Percentiles rank a stretch among this genome's conserved stretches.
Evolutionary conservation across 192 early-diverging fungal genomes (phyloP).

Genomic region (Coemansia sp.): DNA sequence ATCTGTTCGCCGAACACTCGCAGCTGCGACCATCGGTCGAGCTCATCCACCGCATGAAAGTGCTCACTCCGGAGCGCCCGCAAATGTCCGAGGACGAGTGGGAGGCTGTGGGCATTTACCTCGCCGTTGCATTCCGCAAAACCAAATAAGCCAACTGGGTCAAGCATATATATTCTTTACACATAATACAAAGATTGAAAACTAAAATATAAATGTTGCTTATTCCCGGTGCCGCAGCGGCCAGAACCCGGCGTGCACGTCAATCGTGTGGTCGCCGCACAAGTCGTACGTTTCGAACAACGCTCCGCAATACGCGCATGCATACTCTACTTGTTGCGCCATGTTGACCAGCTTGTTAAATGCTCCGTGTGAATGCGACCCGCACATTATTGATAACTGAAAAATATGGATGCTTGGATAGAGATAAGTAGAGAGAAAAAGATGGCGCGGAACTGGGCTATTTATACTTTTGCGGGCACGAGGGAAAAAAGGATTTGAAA

Average conservation of each 20-base stretch:
- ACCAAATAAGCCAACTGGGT: not conserved
- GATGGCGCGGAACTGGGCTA: not conserved
- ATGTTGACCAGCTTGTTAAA: not conserved
- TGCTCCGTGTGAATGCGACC: not conserved
- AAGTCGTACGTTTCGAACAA: slow-evolving; percentile 12
- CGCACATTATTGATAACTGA: not conserved
- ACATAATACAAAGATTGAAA: not conserved
- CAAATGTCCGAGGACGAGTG: slow-evolving; percentile 80
- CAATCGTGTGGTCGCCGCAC: slow-evolving; percentile 50
- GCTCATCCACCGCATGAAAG: slow-evolving; percentile 79
- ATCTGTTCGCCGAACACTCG: slow-evolving; percentile 68
- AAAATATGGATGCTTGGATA: not conserved
- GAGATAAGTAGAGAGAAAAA: not conserved
- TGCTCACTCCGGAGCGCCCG: slow-evolving; percentile 64
- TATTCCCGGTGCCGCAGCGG: not conserved
- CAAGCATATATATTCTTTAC: not conserved
- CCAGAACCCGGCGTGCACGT: slow-evolving; percentile 13
- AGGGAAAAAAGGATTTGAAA: too few species aligned
- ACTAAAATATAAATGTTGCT: not conserved
- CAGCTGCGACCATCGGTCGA: slow-evolving; percentile 54
- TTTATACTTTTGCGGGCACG: too few species aligned
- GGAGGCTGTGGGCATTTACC: slow-evolving; percentile 76
- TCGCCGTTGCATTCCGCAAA: slow-evolving; percentile 34
- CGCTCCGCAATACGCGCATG: slow-evolving; percentile 12
- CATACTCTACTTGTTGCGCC: slow-evolving; percentile 6